Percentiles rank a stretch among this genome's conserved stretches.
Conservation (phyloP, 306 rosid species). For the Morella rubra region DNA sequence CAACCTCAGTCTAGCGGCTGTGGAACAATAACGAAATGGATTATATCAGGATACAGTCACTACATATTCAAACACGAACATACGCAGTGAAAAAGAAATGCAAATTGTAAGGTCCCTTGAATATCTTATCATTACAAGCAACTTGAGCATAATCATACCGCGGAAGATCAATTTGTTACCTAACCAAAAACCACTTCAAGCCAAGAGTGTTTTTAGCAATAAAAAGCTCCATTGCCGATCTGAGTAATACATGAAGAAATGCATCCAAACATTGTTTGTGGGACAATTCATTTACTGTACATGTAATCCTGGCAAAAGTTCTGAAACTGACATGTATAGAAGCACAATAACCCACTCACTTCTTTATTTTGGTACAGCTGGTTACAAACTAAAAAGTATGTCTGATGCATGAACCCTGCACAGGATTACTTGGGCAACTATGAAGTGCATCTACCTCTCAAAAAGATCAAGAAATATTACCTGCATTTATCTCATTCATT, state of each 20-base stretch:
- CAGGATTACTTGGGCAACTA: conserved; percentile 1
- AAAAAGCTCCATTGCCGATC: too few relatives aligned
- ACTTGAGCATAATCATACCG: neutral
- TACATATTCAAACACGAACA: too few relatives aligned
- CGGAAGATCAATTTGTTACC: neutral
- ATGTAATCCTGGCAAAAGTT: neutral
- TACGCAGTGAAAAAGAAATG: neutral
- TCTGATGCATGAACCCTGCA: neutral
- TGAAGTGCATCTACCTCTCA: neutral
- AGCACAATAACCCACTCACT: neutral
- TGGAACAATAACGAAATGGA: conserved; percentile 12
- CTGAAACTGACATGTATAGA: neutral
- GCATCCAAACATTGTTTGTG: neutral
- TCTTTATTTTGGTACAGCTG: neutral
- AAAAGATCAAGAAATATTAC: conserved; percentile 29
- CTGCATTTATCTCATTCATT: conserved; percentile 77
- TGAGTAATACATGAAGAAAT: neutral
- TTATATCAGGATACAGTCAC: neutral
- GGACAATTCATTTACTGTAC: neutral
- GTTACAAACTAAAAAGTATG: conserved; percentile 7
- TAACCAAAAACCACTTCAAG: too few relatives aligned
- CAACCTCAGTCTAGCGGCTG: conserved; percentile 66
- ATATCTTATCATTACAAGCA: neutral
- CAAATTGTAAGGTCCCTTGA: neutral
- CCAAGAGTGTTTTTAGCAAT: too few relatives aligned